phyloP scores from a whole-genome alignment of 129 eudicot species.

The Lactuca sativa region DNA sequence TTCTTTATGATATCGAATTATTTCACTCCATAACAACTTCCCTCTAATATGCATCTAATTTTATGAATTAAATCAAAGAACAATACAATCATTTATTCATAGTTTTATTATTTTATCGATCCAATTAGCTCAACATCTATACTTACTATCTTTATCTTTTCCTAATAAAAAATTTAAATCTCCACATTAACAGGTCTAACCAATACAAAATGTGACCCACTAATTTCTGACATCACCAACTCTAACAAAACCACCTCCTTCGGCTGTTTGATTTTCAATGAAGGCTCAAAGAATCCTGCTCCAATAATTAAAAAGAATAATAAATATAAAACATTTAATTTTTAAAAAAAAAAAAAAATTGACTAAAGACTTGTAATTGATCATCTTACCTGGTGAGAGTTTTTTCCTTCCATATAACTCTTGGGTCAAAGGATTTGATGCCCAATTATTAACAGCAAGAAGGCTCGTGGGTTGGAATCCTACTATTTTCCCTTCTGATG shows the following conservation, averaged over 20 bases:
- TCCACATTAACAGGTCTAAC: slow-evolving; percentile 55
- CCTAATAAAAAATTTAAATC: slow-evolving; percentile 1
- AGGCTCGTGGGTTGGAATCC: slow-evolving; percentile 89
- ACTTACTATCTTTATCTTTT: not conserved
- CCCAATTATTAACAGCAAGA: slow-evolving; percentile 83
- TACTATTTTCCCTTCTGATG: slow-evolving; percentile 55
- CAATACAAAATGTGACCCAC: slow-evolving; percentile 59
- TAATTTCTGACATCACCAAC: slow-evolving; percentile 66
- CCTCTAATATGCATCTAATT: slow-evolving; percentile 9
- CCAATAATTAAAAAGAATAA: not conserved
- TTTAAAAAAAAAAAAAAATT: not conserved
- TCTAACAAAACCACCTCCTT: slow-evolving; percentile 61
- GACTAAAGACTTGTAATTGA: not conserved
- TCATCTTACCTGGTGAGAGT: slow-evolving; percentile 71
- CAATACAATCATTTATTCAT: not conserved
- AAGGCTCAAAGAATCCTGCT: slow-evolving; percentile 75
- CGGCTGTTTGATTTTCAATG: slow-evolving; percentile 51
- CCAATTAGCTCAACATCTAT: slow-evolving; percentile 9
- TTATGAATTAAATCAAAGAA: slow-evolving; percentile 9
- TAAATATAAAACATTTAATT: slow-evolving; percentile 4
- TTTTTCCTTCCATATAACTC: slow-evolving; percentile 71
- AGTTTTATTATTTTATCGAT: not conserved
- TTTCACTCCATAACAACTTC: no score
- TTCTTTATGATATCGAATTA: no score
- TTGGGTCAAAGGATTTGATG: slow-evolving; percentile 69